Conservation (phyloP, 2,329 filamentous ascomycete genomes). For the Fusarium sambucinum region DNA sequence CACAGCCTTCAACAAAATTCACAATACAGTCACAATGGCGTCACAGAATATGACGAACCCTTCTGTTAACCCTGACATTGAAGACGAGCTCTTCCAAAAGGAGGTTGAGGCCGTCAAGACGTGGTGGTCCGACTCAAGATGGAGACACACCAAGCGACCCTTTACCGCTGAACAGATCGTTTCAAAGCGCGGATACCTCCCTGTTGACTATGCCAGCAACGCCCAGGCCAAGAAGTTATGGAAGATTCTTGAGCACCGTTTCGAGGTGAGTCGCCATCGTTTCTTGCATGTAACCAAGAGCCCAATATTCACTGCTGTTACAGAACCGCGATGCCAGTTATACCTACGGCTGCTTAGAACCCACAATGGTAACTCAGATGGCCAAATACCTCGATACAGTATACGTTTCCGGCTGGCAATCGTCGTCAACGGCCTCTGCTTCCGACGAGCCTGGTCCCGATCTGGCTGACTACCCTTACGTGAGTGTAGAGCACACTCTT, state of each 20-base stretch:
- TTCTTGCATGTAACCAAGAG: not conserved
- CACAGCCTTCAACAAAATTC: conserved; percentile 2
- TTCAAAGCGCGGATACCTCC: conserved; percentile 90
- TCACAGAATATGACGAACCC: conserved; percentile 72
- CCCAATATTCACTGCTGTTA: conserved; percentile 2
- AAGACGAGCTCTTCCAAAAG: conserved; percentile 77
- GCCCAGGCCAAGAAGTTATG: conserved; percentile 93
- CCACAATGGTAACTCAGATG: conserved; percentile 99
- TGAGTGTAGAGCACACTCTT: conserved; percentile 57
- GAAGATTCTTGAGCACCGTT: conserved; percentile 87
- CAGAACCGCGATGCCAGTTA: conserved; percentile 88
- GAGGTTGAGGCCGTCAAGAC: conserved; percentile 90
- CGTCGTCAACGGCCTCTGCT: conserved; percentile 92
- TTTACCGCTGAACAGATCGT: conserved; percentile 98
- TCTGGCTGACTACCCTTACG: conserved; percentile 96
- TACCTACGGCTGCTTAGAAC: conserved; percentile 97
- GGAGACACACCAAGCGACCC: conserved; percentile 90
- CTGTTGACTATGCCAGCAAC: conserved; percentile 93
- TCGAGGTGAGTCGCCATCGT: conserved; percentile 70
- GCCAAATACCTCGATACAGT: conserved; percentile 98
- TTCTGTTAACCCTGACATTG: conserved; percentile 66
- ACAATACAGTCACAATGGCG: conserved; percentile 60
- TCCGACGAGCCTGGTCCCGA: conserved; percentile 97
- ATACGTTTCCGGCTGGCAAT: conserved; percentile 99
- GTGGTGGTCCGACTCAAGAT: conserved; percentile 95